A percentile compares a stretch with the other conserved stretches of the same genome.
Evolutionary conservation across 1,284 basidiomycete genomes (phyloP).

Genomic region (Mycosarcoma mackinlayi): DNA sequence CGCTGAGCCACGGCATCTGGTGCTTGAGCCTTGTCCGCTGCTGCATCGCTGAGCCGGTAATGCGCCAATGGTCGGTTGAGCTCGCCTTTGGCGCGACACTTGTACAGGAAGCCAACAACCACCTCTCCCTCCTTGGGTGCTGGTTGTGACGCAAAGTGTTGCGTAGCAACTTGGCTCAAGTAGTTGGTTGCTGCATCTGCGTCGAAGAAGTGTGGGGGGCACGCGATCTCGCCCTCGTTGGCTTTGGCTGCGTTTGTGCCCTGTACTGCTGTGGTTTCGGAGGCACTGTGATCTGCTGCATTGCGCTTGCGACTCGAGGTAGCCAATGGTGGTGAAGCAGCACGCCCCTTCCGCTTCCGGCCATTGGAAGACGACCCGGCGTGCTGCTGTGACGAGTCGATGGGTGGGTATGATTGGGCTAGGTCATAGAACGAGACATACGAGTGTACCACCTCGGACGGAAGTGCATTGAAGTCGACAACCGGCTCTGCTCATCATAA

Average conservation of each 20-base stretch:
- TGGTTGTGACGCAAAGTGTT: constrained; percentile 56
- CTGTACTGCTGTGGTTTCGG: constrained; percentile 21
- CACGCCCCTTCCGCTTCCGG: constrained; percentile 38
- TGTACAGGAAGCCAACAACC: constrained; percentile 61
- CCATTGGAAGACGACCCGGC: constrained; percentile 18
- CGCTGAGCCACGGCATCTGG: constrained; percentile 16
- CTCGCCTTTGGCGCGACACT: constrained; percentile 58
- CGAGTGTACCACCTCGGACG: constrained; percentile 49
- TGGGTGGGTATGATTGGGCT: constrained; percentile 51
- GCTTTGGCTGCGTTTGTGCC: constrained; percentile 18
- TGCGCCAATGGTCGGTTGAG: constrained; percentile 45
- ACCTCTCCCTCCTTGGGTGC: constrained; percentile 63
- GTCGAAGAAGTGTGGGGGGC: constrained; percentile 58
- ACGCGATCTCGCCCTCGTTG: constrained; percentile 44
- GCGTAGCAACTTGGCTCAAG: constrained; percentile 51
- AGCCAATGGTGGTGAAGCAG: constrained; percentile 14
- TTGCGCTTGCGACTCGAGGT: constrained; percentile 30
- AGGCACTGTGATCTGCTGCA: constrained; percentile 26
- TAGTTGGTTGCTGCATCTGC: constrained; percentile 54
- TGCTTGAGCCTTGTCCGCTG: constrained; percentile 19
- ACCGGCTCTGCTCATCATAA: constrained; percentile 25
- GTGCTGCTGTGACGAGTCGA: constrained; percentile 26
- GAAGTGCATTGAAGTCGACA: constrained; percentile 53
- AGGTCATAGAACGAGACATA: constrained; percentile 59
- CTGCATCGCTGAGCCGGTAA: constrained; percentile 33